These are phyloP conservation scores for Ogataea minuta DNA, from an alignment of 805 yeast genomes.

Conservation along the genomic window DNA sequence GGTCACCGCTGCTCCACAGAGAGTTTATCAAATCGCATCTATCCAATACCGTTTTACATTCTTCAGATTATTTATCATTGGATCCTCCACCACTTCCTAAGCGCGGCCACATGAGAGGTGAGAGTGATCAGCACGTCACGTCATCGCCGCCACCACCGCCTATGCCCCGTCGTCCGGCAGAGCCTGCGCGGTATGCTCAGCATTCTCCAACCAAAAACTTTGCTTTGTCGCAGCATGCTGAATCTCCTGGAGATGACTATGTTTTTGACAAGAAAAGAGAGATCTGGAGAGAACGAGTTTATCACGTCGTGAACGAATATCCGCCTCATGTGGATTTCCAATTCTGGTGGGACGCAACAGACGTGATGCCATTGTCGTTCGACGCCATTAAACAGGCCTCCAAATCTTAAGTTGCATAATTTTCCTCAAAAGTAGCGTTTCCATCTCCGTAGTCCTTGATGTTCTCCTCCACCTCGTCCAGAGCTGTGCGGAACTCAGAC, in stretches of 20 bases:
- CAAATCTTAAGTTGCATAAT: constrained; percentile 12
- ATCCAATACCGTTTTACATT: constrained; percentile 7
- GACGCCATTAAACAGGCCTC: constrained; percentile 12
- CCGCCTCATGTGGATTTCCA: constrained; percentile 40
- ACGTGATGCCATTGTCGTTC: constrained; percentile 37
- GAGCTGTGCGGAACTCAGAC: constrained; percentile 51
- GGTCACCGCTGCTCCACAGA: constrained; percentile 8
- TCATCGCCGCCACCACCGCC: constrained; percentile 15
- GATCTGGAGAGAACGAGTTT: constrained; percentile 54
- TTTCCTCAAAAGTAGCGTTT: constrained; percentile 36
- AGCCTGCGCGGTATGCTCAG: constrained; percentile 5
- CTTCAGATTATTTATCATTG: constrained; percentile 5
- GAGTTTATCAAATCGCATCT: constrained; percentile 8
- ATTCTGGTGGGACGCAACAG: constrained; percentile 44
- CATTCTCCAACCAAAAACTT: constrained; percentile 8
- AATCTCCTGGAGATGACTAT: constrained; percentile 14
- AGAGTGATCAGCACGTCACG: constrained; percentile 4
- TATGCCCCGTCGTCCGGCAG: constrained; percentile 13
- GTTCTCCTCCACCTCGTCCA: constrained; percentile 52
- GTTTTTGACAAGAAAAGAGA: constrained; percentile 49
- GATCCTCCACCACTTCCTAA: constrained; percentile 14
- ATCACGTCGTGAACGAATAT: constrained; percentile 39
- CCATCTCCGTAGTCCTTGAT: constrained; percentile 80
- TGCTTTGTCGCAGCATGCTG: constrained; percentile 9
- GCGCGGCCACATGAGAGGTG: constrained; percentile 7